Base-by-base conservation (phyloP, 2,329 filamentous ascomycete genomes). In the Claviceps capensis region DNA sequence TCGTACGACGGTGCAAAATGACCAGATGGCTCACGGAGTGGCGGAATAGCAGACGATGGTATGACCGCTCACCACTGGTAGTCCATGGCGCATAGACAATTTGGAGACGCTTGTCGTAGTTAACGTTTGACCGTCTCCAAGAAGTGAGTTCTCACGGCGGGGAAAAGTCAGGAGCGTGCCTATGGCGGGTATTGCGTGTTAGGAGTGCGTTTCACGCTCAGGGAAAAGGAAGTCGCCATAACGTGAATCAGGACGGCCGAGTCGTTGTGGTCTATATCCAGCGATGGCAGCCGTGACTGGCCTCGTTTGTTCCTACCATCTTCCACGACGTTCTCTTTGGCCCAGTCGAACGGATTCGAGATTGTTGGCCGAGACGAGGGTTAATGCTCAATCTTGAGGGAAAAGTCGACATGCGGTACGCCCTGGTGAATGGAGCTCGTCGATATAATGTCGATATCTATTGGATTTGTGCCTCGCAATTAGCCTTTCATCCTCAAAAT, bases 401-500 rank as follows among this genome's bases (percentile, higher is more conserved):
- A 96, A 66, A 96, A 97, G 67, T 98, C 93, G 46, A 98, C 82
- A 65, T 96, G 89, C 34, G 86, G 81, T 3, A 94, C 88, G 2
- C 93, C 91, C 71, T 98, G 93, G 63, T 98, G 93, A 63, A 98
- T 96, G 50, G 87, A 91, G 65, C 90, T 96, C 44, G 91, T 96
- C 44, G 90, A 96, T 60, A 97, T 83, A 59, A 98, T 90, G 68
- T 98, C 93, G 59, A 98, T 82, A 69, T 97, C 89, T 77, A 13
- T 48, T 23, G 16, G 14, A 5, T 34, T 34, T 9, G 9, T 11
- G n/a, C 26, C 8, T 9, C 26, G 8, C 2, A 30, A 30, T 30
- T 30, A 30, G 26, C 26, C 26, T 30, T 30, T 30, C 26, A 9
- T 30, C 26, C 26, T 30, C 26, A 9, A 30, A 30, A 30, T 30